Conservation (phyloP, 768 basidiomycete genomes). For the Tubosaeta sp. region DNA sequence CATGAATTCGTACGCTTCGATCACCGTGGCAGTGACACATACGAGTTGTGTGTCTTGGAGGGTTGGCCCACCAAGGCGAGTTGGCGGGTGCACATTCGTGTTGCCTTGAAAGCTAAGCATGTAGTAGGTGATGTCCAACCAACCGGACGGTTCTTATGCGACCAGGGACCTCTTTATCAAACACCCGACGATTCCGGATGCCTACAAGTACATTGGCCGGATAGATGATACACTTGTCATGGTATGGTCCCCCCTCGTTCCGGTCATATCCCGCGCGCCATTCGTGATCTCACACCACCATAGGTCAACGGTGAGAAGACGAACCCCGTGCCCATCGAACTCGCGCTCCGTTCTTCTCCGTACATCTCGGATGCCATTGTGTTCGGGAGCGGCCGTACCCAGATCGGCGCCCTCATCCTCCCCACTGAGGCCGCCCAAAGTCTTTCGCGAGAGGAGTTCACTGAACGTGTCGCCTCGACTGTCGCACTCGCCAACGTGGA, state of each 20-base stretch:
- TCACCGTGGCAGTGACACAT: conserved; percentile 37
- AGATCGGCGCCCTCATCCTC: conserved; percentile 49
- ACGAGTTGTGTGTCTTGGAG: conserved; percentile 47
- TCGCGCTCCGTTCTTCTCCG: conserved; percentile 44
- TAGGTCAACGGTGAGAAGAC: conserved; percentile 49
- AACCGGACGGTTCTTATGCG: conserved; percentile 50
- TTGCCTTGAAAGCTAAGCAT: not conserved
- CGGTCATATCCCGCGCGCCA: not conserved
- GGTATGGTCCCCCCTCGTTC: conserved; percentile 7
- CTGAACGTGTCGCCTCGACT: conserved; percentile 38
- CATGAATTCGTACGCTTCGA: conserved; percentile 41
- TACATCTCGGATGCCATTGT: conserved; percentile 49
- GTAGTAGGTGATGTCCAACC: conserved; percentile 33
- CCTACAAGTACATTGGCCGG: conserved; percentile 49
- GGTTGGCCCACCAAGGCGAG: conserved; percentile 48
- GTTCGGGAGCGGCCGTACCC: conserved; percentile 47
- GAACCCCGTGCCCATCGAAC: conserved; percentile 53
- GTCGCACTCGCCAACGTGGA: conserved; percentile 47
- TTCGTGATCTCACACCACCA: conserved; percentile 22
- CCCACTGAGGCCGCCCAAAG: conserved; percentile 38
- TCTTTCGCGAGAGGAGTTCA: conserved; percentile 24
- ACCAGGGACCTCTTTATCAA: conserved; percentile 51
- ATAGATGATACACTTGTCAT: conserved; percentile 52
- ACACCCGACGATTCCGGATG: conserved; percentile 39
- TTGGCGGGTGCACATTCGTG: conserved; percentile 3